Base-by-base conservation (phyloP, 139 green algal genomes). In the Coccomyxa sp. region DNA sequence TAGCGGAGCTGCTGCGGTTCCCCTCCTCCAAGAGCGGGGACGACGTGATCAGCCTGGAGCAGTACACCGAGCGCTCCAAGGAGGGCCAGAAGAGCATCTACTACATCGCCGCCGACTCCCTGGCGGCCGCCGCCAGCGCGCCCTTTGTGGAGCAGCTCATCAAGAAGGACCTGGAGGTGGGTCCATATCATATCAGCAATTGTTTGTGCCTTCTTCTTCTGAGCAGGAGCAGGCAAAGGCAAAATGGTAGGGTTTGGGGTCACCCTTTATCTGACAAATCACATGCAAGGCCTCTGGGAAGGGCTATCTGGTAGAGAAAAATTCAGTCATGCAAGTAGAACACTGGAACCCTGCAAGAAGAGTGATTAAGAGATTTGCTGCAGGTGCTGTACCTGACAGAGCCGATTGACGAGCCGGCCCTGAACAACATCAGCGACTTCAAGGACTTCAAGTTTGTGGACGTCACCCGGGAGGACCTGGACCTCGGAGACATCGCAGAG, bases 371-470 rank as follows among this genome's bases (percentile, higher is more conserved):
- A 18, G 68, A 38, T 31, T 29, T 55, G 14, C 14, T 73, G 74
- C 58, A 85, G 79, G 91, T 99, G 64, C 86, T 99, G 73, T 99
- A 95, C 87, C 85, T 98, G 64, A 93, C 89, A 24, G 96, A 99
- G 86, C 88, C 96, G 12, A 96, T 98, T 54, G 96, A 99, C 74
- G 96, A 99, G 92, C 89, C 95, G 31, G 86, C 88, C 39, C 78
- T 98, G 18, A 89, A 90, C 31, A 97, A 94, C 82, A 77, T 99
- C 75, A 82, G 74, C 29, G 88, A 93, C 73, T 98, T 92, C 79
- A 87, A 92, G 9, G 96, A 96, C 27, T 85, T 94, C 70, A 82
- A 93, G 68, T 80, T 99, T 40, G 86, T 94, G 50, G 96, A 99
- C 78, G 93, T 99, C n/a, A 90, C 88, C 40, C 95, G 97, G 78